Percentiles rank a stretch among this genome's conserved stretches.
Conservation (phyloP, 2,329 filamentous ascomycete genomes). For the Fusarium multiceps region DNA sequence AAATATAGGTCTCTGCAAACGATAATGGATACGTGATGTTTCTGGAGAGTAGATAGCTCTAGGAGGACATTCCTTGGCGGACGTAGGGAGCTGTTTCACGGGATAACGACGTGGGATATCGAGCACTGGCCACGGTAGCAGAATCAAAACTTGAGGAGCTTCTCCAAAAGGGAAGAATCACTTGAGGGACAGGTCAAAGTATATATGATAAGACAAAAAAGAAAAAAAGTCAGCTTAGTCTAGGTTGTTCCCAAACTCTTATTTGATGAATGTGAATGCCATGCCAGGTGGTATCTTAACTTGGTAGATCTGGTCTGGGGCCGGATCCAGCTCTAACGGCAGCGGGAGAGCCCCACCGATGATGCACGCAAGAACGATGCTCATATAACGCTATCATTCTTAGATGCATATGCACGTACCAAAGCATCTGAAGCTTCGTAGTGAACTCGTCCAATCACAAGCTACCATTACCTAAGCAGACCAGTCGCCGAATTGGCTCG, state of each 20-base stretch:
- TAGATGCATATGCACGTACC: constrained; percentile 4
- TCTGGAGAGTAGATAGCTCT: constrained; percentile 2
- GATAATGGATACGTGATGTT: background rate
- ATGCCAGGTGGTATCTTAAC: constrained; percentile 38
- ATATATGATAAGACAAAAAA: background rate
- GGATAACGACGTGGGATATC: background rate
- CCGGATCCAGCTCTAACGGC: constrained; percentile 10
- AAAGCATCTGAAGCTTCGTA: background rate
- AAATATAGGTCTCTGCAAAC: background rate
- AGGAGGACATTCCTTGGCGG: constrained; percentile 13
- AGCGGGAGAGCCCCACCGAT: constrained; percentile 28
- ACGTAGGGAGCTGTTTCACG: constrained; percentile 16
- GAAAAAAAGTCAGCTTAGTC: constrained; percentile 9
- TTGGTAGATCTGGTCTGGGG: background rate
- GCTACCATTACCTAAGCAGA: constrained; percentile 41
- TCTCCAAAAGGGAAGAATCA: background rate
- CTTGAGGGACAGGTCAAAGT: background rate
- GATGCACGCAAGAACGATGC: constrained; percentile 2
- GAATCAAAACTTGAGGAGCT: background rate
- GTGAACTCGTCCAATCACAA: constrained; percentile 26
- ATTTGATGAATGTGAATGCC: constrained; percentile 21
- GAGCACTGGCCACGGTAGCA: background rate
- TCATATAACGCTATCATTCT: background rate
- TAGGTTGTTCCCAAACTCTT: constrained; percentile 16
- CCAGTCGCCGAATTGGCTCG: constrained; percentile 33